Base-by-base conservation (phyloP, 1,139 yeast genomes). In the Kurtzmaniella quercitrusa region DNA sequence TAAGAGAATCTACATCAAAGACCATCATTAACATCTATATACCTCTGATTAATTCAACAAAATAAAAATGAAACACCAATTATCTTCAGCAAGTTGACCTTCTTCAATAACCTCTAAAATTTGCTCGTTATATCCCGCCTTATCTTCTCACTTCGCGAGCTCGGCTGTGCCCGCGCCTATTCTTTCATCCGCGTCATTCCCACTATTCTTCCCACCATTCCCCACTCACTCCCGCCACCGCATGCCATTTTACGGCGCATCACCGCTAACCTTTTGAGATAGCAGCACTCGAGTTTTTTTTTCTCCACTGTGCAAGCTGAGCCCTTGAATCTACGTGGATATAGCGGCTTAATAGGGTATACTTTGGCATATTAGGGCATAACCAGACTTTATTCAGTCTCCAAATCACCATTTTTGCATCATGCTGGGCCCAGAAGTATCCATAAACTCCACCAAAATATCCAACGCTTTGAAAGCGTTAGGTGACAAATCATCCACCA, bases 391-490 rank as follows among this genome's bases (percentile, higher is more conserved):
- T 14, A 12, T 11, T 4, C 30, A 9, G n/a, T 26, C 30, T 9
- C n/a, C n/a, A n/a, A n/a, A n/a, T n/a, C n/a, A n/a, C n/a, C n/a
- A n/a, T n/a, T n/a, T n/a, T n/a, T n/a, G n/a, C n/a, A n/a, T n/a
- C n/a, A n/a, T 26, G 30, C 30, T 26, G 30, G 30, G 14, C 30
- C n/a, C 30, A 26, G 30, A 26, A 9, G 14, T 11, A 26, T 6
- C 30, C 12, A 26, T 11, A 26, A 26, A 80, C 54, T 69, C 83
- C 3, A 67, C 68, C 42, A 84, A 83, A 60, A 78, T 83, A 47
- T 83, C 82, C 55, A 88, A 88, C 54, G 95, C 96, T 12, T 68
- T 88, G 46, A 72, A 80, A 46, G 94, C 91, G 32, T 75, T 88
- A 53, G 78, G 80, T 52, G 71, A 74, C 47, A 80, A 81, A 55